Conservation (phyloP, 768 basidiomycete genomes). For the Rhodotorula taiwanensis region DNA sequence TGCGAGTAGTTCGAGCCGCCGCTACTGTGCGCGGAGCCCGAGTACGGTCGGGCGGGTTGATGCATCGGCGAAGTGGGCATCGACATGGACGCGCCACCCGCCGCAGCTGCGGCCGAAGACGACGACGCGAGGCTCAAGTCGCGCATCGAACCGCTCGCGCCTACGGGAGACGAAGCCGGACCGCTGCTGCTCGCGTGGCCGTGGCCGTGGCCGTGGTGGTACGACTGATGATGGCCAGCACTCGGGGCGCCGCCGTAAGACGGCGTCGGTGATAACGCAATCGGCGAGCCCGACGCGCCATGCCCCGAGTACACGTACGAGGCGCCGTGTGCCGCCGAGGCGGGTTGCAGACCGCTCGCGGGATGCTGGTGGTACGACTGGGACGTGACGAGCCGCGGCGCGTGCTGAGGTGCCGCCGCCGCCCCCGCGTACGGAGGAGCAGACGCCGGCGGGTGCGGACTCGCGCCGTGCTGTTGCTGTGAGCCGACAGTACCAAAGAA, state of each 20-base stretch:
- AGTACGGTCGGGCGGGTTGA: conserved; percentile 4
- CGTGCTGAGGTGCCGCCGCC: not conserved
- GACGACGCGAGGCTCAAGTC: not conserved
- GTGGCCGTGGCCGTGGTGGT: too few relatives aligned
- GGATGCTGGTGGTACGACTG: conserved; percentile 1
- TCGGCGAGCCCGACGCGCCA: not conserved
- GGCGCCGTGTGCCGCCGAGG: not conserved
- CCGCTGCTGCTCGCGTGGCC: too few relatives aligned
- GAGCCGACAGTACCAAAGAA: not conserved
- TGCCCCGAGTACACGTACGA: not conserved
- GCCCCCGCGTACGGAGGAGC: not conserved
- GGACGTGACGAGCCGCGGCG: too few relatives aligned
- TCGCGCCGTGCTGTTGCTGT: not conserved
- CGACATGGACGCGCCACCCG: not conserved
- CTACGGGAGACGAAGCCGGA: too few relatives aligned
- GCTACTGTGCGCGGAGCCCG: not conserved
- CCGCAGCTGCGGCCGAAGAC: not conserved
- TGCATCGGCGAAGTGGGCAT: not conserved
- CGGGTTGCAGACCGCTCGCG: not conserved
- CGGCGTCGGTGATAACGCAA: too few relatives aligned
- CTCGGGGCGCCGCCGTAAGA: too few relatives aligned
- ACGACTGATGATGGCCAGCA: too few relatives aligned
- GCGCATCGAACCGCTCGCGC: not conserved
- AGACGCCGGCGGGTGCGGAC: not conserved
- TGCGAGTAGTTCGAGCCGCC: not conserved